Base-by-base conservation (phyloP, 306 rosid genomes). In the Lithocarpus polystachyus region DNA sequence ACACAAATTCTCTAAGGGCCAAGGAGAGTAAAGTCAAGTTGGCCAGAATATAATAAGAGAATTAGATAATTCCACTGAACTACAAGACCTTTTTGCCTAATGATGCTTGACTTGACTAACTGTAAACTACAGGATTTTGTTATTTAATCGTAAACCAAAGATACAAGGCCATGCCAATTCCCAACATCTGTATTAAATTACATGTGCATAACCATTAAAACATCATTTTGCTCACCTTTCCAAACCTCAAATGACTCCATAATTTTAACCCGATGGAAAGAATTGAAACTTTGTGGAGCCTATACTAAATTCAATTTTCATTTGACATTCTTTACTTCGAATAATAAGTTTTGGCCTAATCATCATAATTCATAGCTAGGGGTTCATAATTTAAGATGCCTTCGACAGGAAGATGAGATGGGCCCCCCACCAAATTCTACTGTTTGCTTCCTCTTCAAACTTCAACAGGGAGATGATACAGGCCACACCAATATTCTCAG, bases 261-360 rank as follows among this genome's bases (percentile, higher is more conserved):
- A 64, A 64, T 74, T 68, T 72, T 60, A 74, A 74, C 29, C 73
- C 22, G 72, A 76, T 43, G 64, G n/a, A 3, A 51, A 81, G 52
- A 80, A 56, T 79, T 69, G 55, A 83, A 86, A 82, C 65, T 71
- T 75, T 57, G 28, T 40, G 78, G 90, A 77, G 85, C 83, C 72
- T 65, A 76, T 26, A 12, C 73, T 13, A 52, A 64, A 24, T 45
- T 35, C 56, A 29, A 62, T 67, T 65, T 78, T 59, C 83, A 78
- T 72, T 74, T 40, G 22, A 72, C 75, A 81, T 72, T 81, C 72
- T 77, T 71, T 56, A n/a, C 67, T 72, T 51, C n/a, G 26, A 20
- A 81, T 77, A 70, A 43, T 48, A 65, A 65, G 71, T 72, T 28
- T 56, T 67, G 76, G 72, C 40, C 71, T 17, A 70, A 69, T 19